These are phyloP conservation scores for Tuber borchii DNA, from an alignment of 495 filamentous ascomycete species.

Conservation along the genomic window DNA sequence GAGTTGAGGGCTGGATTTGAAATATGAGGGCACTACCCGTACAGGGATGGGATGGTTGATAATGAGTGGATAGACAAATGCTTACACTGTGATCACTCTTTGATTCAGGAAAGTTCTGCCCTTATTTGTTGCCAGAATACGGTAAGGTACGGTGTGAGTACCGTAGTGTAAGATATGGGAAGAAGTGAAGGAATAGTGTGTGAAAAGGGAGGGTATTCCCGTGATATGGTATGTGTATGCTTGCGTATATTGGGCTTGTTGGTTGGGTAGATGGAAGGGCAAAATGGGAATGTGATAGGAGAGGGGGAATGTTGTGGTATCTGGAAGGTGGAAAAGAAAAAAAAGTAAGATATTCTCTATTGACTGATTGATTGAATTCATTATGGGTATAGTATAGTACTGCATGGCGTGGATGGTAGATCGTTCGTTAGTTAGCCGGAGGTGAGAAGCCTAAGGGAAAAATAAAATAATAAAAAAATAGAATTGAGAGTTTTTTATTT, in stretches of 20 bases:
- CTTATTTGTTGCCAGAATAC: neutral
- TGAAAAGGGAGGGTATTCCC: conserved; percentile 13
- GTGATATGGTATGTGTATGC: conserved; percentile 16
- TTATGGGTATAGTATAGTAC: no score
- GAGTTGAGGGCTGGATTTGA: neutral
- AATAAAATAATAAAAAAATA: neutral
- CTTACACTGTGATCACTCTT: neutral
- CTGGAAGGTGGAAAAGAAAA: conserved; percentile 7
- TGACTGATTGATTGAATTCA: no score
- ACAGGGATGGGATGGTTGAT: neutral
- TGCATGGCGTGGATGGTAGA: neutral
- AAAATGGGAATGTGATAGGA: conserved; percentile 11
- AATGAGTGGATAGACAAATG: neutral
- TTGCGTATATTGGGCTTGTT: conserved; percentile 2
- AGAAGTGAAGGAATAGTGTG: conserved; percentile 13
- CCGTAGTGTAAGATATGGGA: conserved; percentile 16
- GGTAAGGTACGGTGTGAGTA: neutral
- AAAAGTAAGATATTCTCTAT: neutral
- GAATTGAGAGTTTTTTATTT: neutral
- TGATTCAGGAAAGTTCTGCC: neutral
- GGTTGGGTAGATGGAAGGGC: conserved; percentile 1
- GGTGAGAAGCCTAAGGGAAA: neutral
- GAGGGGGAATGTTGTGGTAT: conserved; percentile 26
- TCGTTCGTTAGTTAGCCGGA: neutral
- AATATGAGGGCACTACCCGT: neutral